Conservation (phyloP, 73 alveolate genomes). For the Paramecium tetraurelia region DNA sequence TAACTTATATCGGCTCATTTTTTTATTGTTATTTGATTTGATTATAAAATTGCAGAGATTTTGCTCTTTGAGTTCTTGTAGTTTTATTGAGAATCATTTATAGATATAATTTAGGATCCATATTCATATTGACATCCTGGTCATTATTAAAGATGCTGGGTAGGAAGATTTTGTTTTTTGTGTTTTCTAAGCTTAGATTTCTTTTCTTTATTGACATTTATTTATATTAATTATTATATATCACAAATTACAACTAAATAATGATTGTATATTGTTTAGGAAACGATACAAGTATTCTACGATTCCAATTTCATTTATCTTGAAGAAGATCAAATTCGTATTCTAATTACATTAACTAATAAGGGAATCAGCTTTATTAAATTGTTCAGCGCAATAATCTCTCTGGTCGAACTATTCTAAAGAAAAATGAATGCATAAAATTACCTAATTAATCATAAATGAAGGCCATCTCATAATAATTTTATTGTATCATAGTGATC, state of each 20-base stretch:
- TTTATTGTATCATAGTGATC: not conserved
- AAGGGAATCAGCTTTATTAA: not conserved
- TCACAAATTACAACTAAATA: not conserved
- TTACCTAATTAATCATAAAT: not conserved
- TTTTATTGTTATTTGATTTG: not conserved
- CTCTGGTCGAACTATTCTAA: not conserved
- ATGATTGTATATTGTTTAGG: not conserved
- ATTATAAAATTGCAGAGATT: not conserved
- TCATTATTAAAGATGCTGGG: not conserved
- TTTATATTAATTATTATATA: not conserved
- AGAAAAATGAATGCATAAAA: not conserved
- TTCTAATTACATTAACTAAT: not conserved
- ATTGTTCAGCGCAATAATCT: not conserved
- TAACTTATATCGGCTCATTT: not conserved
- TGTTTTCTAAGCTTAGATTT: not conserved
- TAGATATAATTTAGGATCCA: not conserved
- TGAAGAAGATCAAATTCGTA: not conserved
- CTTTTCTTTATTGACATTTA: not conserved
- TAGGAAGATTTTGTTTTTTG: not conserved
- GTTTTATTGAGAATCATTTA: not conserved
- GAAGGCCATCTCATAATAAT: conserved; percentile 1
- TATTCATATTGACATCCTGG: not conserved
- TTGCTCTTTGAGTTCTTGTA: not conserved
- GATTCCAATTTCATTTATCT: not conserved
- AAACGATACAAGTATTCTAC: not conserved